Base-by-base conservation (phyloP, 2,329 filamentous ascomycete genomes). In the Chaetomiaceae sp. region DNA sequence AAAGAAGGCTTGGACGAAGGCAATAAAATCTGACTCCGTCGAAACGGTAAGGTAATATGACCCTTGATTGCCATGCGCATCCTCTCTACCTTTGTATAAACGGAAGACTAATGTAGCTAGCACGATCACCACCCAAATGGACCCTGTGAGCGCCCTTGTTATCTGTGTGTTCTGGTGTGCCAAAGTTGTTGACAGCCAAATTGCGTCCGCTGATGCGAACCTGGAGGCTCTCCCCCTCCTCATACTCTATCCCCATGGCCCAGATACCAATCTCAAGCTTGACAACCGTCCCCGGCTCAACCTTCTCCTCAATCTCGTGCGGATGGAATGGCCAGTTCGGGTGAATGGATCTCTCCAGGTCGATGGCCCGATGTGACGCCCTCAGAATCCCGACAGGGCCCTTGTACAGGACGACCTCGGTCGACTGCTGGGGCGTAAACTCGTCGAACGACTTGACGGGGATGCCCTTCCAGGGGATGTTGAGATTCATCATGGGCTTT, bases 391-490 rank as follows among this genome's bases (percentile, higher is more conserved):
- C 43, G 5, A 37, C 33, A 10, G 43, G 43, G 1, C 43, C 43
- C 23, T 45, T 45, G 43, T 45, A 45, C 33, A 45, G 33, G 20
- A 45, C 43, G 14, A 45, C 43, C 33, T 45, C 43, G 33, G 43
- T 46, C 34, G 34, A 39, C 17, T 39, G 44, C 34, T 30, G 13
- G 4, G 34, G 13, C 5, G 44, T 46, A 6, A 46, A 39, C 31
- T 46, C 34, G 16, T 30, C 33, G 23, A 45, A 45, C 20, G 43
- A 45, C 33, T 19, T 45, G 33, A 37, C 43, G 31, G 43, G 43
- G 43, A 45, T 45, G 12, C 42, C 42, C 19, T 34, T 34, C 42
- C 42, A 44, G 16, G 42, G 42, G 14, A 44, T 44, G 42, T 44
- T 44, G 42, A 44, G 42, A 31, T 37, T 44, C 19, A 44, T n/a